Base-by-base conservation (phyloP, 2,329 filamentous ascomycete species). In the Chaetomium globosum region DNA sequence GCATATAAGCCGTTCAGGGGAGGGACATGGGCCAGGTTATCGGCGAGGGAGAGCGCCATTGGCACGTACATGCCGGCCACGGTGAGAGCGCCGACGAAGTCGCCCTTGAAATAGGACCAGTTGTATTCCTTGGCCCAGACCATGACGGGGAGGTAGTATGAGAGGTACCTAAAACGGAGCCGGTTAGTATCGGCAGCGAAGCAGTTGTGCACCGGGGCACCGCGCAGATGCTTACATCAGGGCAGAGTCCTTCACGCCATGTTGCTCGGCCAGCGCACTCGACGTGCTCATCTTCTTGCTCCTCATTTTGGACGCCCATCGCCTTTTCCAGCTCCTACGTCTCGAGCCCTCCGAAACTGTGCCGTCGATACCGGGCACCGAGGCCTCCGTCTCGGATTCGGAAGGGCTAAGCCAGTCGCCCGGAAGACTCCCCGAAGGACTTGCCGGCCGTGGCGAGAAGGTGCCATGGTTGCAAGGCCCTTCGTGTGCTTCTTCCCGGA, bases 31-130 rank as follows among this genome's bases (percentile, higher is more conserved):
- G 90, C 93, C 51, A 99, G 87, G 74, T 98, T 98, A 49, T 92
- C 88, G 63, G 95, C 93, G 69, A 96, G 89, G 0, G 95, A 98
- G 16, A 99, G 85, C 0, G 93, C 90, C 93, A 99, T 97, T 59
- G 95, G 95, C 46, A 99, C 90, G 77, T 99, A 99, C 80, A 99
- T 95, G 30, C 93, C 97, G n/a, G 94, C 92, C 80, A 99, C 89
- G n/a, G 95, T 98, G 68, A 98, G 77, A 57, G 94, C 93, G 9
- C 94, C 90, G 16, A 96, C 82, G 21, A 98, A 79, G 77, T 99
- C 95, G 56, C 95, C 95, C 71, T 89, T 87, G 56, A 98, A 77
- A 77, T 91, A 97, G 3, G 87, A 85, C 84, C 87, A 88, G 71
- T 85, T 87, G 78, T 99, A 99, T 78, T 97, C 92, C 60, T 82